Conservation (phyloP, 306 rosid genomes). For the Coriaria nepalensis region DNA sequence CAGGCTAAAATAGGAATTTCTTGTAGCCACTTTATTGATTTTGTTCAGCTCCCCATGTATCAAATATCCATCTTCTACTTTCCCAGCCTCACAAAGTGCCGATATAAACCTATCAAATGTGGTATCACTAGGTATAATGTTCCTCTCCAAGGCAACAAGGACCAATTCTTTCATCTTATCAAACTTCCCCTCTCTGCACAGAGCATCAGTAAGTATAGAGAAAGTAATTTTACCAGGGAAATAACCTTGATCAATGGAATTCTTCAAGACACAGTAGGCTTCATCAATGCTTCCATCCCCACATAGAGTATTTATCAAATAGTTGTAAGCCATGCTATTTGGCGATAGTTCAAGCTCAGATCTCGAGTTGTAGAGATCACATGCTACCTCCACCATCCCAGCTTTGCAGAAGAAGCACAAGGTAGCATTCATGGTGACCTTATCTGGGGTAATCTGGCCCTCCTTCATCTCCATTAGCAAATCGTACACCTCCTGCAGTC, state of each 20-base stretch:
- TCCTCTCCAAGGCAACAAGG: slow-evolving; percentile 29
- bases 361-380: slow-evolving; percentile 39
- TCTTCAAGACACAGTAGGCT: slow-evolving; percentile 34
- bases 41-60: slow-evolving; percentile 32
- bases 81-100: slow-evolving; percentile 42
- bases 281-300: slow-evolving; percentile 39
- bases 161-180: slow-evolving; percentile 72
- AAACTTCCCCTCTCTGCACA: slow-evolving; percentile 42
- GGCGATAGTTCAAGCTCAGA: slow-evolving; percentile 43
- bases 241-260: slow-evolving; percentile 25
- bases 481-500: slow-evolving; percentile 45
- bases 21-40: slow-evolving; percentile 13
- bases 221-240: slow-evolving; percentile 40
- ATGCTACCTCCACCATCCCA: slow-evolving; percentile 54
- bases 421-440: slow-evolving; percentile 54
- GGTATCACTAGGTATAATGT: slow-evolving; percentile 22
- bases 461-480: slow-evolving; percentile 73
- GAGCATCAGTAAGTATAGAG: slow-evolving; percentile 30
- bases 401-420: slow-evolving; percentile 77
- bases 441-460: slow-evolving; percentile 31
- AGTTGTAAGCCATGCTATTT: slow-evolving; percentile 49
- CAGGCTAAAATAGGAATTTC: slow-evolving; percentile 33
- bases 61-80: slow-evolving; percentile 48
- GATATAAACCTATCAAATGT: slow-evolving; percentile 32
- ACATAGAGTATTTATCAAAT: slow-evolving; percentile 50